Evolutionary conservation across 768 basidiomycete species (phyloP).

Genomic region (Tulasnella calospora): DNA sequence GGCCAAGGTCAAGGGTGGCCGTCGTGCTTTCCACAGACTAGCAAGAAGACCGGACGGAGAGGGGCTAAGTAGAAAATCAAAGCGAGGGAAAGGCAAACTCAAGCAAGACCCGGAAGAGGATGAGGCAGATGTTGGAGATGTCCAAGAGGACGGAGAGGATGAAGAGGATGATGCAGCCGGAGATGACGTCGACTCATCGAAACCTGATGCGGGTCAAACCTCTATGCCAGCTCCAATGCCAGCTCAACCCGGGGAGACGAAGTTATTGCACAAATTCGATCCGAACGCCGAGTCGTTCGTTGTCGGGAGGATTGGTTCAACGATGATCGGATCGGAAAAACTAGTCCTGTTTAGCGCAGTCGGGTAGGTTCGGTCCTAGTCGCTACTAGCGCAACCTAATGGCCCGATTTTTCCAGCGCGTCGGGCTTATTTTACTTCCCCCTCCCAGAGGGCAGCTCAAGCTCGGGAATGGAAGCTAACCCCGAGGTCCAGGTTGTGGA

Average conservation of each 20-base stretch:
- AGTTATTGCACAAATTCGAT: conserved; percentile 25
- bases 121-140: conserved; percentile 34
- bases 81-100: conserved; percentile 30
- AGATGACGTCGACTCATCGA: conserved; percentile 38
- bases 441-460: conserved; percentile 34
- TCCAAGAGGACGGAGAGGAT: conserved; percentile 37
- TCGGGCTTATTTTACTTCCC: conserved; percentile 59
- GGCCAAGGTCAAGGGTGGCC: conserved; percentile 38
- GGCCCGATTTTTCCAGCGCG: conserved; percentile 43
- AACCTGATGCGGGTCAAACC: conserved; percentile 33
- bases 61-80: conserved; percentile 28
- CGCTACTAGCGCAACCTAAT: neutral
- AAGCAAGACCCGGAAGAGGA: conserved; percentile 28
- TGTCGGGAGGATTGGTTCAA: conserved; percentile 52
- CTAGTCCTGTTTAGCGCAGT: conserved; percentile 62
- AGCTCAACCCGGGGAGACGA: conserved; percentile 16
- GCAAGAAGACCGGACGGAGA: conserved; percentile 31
- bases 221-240: conserved; percentile 1
- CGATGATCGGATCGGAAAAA: conserved; percentile 38
- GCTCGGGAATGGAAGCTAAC: conserved; percentile 23
- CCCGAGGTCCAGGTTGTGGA: conserved; percentile 42
- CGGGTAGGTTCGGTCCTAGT: conserved; percentile 50
- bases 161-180: conserved; percentile 33
- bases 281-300: conserved; percentile 44
- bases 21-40: conserved; percentile 3